Percentiles rank a stretch among this genome's conserved stretches.
These are phyloP conservation scores for Meira miltonrushii DNA, from an alignment of 1,284 basidiomycete genomes.

Conservation along the genomic window DNA sequence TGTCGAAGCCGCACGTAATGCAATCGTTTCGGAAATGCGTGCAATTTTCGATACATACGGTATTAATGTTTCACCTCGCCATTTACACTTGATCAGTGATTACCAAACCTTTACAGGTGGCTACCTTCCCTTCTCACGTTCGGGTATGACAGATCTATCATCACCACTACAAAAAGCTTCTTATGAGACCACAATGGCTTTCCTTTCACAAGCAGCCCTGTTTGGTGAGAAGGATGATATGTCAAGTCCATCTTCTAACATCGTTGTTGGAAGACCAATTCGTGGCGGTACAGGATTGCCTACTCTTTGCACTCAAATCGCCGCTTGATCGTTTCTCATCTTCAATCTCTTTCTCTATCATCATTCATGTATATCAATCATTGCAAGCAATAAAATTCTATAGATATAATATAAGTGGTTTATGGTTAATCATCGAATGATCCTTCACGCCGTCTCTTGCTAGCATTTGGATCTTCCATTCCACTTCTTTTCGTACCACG, in stretches of 20 bases:
- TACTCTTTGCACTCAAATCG: not conserved
- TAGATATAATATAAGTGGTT: not conserved
- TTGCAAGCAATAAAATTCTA: not conserved
- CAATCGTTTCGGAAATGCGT: constrained; percentile 68
- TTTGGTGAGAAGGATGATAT: constrained; percentile 92
- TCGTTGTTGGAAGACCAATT: constrained; percentile 63
- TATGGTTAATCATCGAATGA: not conserved
- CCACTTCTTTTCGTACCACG: constrained; percentile 58
- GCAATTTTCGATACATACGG: constrained; percentile 92
- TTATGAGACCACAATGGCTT: constrained; percentile 93
- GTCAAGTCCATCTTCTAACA: constrained; percentile 78
- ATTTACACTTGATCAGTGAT: constrained; percentile 94
- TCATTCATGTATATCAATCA: not conserved
- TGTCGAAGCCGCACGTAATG: constrained; percentile 55
- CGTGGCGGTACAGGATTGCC: constrained; percentile 36
- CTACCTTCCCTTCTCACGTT: constrained; percentile 92
- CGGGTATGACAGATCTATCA: constrained; percentile 81
- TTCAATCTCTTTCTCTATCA: not conserved
- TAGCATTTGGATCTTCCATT: not conserved
- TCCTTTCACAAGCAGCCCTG: constrained; percentile 88
- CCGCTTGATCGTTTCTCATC: not conserved
- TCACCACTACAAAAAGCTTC: constrained; percentile 94
- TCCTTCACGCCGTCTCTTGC: not conserved
- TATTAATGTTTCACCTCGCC: constrained; percentile 89
- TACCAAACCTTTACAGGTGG: constrained; percentile 97